A percentile compares a stretch with the other conserved stretches of the same genome.
Conservation (phyloP, 768 basidiomycete genomes). For the Botryobasidium botryosum region DNA sequence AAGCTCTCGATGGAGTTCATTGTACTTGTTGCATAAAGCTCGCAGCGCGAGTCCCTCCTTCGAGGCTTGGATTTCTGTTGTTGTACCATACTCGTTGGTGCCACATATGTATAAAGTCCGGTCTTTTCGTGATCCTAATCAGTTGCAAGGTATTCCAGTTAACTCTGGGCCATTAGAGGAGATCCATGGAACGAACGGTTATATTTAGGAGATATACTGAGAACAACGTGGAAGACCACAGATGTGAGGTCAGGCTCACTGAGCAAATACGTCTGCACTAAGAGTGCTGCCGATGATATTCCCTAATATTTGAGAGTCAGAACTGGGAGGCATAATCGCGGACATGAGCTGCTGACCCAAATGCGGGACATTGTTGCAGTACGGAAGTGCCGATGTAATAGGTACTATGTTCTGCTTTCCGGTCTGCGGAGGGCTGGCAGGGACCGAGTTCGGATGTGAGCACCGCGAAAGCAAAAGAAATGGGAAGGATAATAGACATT, state of each 20-base stretch:
- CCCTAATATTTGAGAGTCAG: slow-evolving; percentile 22
- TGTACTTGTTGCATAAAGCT: slow-evolving; percentile 81
- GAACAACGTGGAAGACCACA: neutral
- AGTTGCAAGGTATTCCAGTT: neutral
- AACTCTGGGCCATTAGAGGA: neutral
- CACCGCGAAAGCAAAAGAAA: no score
- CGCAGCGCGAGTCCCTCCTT: slow-evolving; percentile 69
- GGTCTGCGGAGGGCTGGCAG: slow-evolving; percentile 49
- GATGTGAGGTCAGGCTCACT: slow-evolving; percentile 32
- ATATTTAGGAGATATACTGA: slow-evolving; percentile 1
- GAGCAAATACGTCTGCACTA: slow-evolving; percentile 91
- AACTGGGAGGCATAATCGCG: slow-evolving; percentile 1
- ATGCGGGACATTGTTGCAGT: slow-evolving; percentile 95
- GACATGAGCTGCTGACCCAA: slow-evolving; percentile 38
- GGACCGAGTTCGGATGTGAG: neutral
- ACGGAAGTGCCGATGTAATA: slow-evolving; percentile 92
- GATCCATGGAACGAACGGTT: slow-evolving; percentile 1
- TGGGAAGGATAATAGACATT: no score
- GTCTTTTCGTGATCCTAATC: slow-evolving; percentile 59
- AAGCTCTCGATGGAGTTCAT: slow-evolving; percentile 75
- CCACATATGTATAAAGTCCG: slow-evolving; percentile 91
- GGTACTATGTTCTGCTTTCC: slow-evolving; percentile 77
- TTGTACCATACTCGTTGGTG: slow-evolving; percentile 99
- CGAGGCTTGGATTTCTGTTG: slow-evolving; percentile 91
- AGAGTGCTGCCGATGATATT: slow-evolving; percentile 92